Conservation (phyloP, 2,329 filamentous ascomycete species). For the Monilinia aucupariae region DNA sequence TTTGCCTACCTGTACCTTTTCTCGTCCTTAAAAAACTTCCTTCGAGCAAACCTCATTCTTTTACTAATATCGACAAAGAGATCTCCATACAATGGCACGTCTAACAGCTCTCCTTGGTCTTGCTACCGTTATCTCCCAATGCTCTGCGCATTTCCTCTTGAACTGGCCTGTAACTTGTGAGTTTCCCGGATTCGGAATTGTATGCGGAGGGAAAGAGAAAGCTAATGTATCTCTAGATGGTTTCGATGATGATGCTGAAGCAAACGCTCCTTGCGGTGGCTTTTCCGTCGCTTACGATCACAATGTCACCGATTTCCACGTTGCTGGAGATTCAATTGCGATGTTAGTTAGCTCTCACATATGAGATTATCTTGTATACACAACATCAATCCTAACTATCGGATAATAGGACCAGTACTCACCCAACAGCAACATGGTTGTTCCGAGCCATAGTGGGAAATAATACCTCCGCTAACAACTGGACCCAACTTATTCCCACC, state of each 20-base stretch:
- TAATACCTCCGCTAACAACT: conserved; percentile 40
- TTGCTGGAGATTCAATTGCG: conserved; percentile 50
- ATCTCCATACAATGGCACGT: conserved; percentile 12
- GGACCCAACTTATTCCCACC: conserved; percentile 51
- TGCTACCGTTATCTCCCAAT: conserved; percentile 22
- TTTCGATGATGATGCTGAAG: conserved; percentile 44
- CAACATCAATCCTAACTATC: conserved; percentile 9
- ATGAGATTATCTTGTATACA: neutral
- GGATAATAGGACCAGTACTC: conserved; percentile 38
- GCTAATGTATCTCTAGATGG: conserved; percentile 36
- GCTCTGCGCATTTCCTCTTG: conserved; percentile 52
- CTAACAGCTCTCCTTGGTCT: conserved; percentile 17
- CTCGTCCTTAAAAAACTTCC: neutral
- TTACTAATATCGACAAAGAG: neutral
- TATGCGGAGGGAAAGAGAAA: neutral
- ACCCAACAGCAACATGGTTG: conserved; percentile 51
- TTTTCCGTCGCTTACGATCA: conserved; percentile 43
- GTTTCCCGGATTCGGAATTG: neutral
- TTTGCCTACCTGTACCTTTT: neutral
- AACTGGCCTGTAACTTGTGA: conserved; percentile 40
- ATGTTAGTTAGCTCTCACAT: conserved; percentile 11
- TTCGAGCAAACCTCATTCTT: neutral
- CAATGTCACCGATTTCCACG: conserved; percentile 53
- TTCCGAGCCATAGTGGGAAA: conserved; percentile 52
- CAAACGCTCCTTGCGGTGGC: conserved; percentile 50